A percentile compares a stretch with the other conserved stretches of the same genome.
These are phyloP conservation scores for Lantana camara DNA, from an alignment of 257 asterid species.

Conservation along the genomic window DNA sequence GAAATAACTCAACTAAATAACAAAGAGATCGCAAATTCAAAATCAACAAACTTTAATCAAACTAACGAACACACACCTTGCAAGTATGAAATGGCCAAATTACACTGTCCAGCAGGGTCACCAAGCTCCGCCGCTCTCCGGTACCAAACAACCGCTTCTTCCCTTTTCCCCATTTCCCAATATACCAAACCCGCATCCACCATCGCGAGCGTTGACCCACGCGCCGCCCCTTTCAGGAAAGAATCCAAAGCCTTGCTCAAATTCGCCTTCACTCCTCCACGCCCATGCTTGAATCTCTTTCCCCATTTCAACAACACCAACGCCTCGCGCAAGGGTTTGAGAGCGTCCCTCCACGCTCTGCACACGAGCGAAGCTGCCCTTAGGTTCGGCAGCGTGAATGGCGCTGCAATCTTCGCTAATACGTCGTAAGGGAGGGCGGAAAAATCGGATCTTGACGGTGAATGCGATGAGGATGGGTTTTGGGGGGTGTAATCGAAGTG, in stretches of 20 bases:
- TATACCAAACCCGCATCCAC: constrained; percentile 81
- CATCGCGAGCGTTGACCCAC: constrained; percentile 85
- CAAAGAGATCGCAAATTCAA: neutral
- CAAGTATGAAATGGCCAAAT: constrained; percentile 74
- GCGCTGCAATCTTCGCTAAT: constrained; percentile 48
- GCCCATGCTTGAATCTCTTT: constrained; percentile 76
- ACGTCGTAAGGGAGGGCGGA: constrained; percentile 67
- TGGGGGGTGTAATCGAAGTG: constrained; percentile 12
- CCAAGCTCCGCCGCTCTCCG: constrained; percentile 75
- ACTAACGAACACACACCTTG: constrained; percentile 42
- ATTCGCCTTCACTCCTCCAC: constrained; percentile 56
- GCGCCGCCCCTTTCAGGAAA: constrained; percentile 77
- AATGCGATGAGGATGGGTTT: constrained; percentile 15
- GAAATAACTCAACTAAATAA: neutral
- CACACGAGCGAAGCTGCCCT: constrained; percentile 74
- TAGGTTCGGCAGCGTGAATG: constrained; percentile 53
- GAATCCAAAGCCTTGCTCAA: constrained; percentile 62
- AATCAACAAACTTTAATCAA: neutral
- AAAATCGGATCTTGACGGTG: constrained; percentile 30
- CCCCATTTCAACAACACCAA: constrained; percentile 61
- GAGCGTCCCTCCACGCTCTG: constrained; percentile 78
- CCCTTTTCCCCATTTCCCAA: constrained; percentile 74
- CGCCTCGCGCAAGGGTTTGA: constrained; percentile 70
- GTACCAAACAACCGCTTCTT: constrained; percentile 56
- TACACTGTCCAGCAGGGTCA: constrained; percentile 75